Evolutionary conservation across 345 rosid genomes (phyloP), one percentile per base, ranked within the genome.

Genomic region (Dipteronia dyeriana): DNA sequence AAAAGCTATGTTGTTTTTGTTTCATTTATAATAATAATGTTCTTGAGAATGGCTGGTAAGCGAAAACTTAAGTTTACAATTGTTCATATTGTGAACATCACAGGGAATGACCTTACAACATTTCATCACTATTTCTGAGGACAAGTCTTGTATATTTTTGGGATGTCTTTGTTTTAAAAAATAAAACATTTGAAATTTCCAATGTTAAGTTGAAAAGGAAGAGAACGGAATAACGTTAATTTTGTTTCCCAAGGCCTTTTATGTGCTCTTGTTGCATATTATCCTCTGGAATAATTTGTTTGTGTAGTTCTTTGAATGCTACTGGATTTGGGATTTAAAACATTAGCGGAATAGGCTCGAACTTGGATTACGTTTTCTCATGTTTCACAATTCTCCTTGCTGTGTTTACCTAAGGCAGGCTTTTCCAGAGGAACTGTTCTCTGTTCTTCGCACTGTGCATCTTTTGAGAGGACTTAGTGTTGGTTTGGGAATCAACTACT

Each of bases 381-480:
- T 57, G 31, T 22, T 57, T 60, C 17, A 56, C 61, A 49, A 25
- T 29, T 38, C 23, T 57, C n/a, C 20, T 14, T 53, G 9, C 25
- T 61, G 51, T 68, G 64, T 39, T 45, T 25, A 23, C 38, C 25
- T 19, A 34, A 78, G 56, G 34, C 81, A 93, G 98, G 85, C 92
- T 66, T 95, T 95, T 83, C 98, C 98, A 22, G 98, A 95, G 86
- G 97, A 95, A 71, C 84, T 95, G 68, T 93, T 90, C 86, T 91
- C 97, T 65, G 90, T 93, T 70, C 95, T 95, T 61, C 94, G 98
- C 49, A 93, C 98, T 0, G 93, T 93, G 70, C 87, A 89, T 83
- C 87, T 95, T 54, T 78, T 93, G 77, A 89, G 98, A 88, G 98
- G 98, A 65, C 95, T 95, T 38, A 91, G 97, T 29, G 97, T 93